These are phyloP conservation scores for Rhodotorula kratochvilovae DNA, from an alignment of 768 basidiomycete species.

Conservation along the genomic window DNA sequence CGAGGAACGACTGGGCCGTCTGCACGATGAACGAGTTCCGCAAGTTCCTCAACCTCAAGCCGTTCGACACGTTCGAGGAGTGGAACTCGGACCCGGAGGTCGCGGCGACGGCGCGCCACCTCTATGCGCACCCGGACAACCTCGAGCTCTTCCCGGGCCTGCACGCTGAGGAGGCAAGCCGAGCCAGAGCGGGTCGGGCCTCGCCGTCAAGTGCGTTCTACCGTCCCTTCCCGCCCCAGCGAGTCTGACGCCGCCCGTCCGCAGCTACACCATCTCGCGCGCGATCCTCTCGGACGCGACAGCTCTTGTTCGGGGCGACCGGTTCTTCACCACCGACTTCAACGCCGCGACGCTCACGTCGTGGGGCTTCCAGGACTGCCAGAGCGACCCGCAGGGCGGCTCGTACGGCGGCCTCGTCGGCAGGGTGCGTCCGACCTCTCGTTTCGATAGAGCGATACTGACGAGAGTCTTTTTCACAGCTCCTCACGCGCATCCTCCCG, in stretches of 20 bases:
- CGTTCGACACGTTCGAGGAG: constrained; percentile 37
- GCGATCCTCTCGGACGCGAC: constrained; percentile 60
- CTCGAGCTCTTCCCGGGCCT: constrained; percentile 63
- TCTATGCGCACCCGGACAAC: constrained; percentile 72
- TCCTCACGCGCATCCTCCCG: constrained; percentile 24
- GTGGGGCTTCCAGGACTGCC: constrained; percentile 54
- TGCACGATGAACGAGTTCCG: constrained; percentile 53
- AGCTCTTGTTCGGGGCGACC: constrained; percentile 54
- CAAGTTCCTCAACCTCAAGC: constrained; percentile 11
- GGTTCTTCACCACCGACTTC: constrained; percentile 50
- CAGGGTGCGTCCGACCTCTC: constrained; percentile 4
- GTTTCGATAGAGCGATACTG: not conserved
- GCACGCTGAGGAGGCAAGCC: constrained; percentile 62
- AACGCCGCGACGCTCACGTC: constrained; percentile 56
- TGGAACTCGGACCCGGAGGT: constrained; percentile 48
- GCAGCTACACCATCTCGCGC: constrained; percentile 51
- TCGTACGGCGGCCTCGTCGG: constrained; percentile 33
- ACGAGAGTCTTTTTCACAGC: not conserved
- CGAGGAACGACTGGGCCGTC: constrained; percentile 18
- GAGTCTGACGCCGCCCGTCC: no score
- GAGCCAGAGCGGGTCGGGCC: constrained; percentile 64
- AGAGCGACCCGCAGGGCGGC: constrained; percentile 20
- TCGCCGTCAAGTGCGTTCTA: not conserved
- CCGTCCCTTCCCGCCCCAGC: not conserved
- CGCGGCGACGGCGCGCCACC: constrained; percentile 53